A percentile compares a stretch with the other conserved stretches of the same genome.
phyloP scores from a whole-genome alignment of 768 basidiomycete species.

The Hygrocybe punicea region DNA sequence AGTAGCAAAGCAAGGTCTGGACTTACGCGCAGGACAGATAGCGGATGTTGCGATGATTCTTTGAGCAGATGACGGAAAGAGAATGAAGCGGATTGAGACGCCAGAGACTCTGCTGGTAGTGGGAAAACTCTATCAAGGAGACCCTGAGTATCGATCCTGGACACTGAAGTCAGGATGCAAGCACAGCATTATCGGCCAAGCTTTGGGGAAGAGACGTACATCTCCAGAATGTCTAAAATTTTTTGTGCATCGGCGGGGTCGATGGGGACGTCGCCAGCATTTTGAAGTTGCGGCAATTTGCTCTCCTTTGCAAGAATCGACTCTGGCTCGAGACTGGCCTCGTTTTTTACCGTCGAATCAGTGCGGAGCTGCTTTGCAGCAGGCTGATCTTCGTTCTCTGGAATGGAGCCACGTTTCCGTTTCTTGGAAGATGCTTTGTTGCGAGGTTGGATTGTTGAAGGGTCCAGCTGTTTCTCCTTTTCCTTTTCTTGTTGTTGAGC shows the following conservation, averaged over 20 bases:
- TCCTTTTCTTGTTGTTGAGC: slow-evolving; percentile 39
- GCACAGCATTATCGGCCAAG: background rate
- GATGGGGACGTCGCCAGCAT: slow-evolving; percentile 49
- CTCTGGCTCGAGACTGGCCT: slow-evolving; percentile 6
- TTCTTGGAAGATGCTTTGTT: slow-evolving; percentile 48
- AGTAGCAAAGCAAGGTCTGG: background rate
- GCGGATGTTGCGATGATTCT: slow-evolving; percentile 50
- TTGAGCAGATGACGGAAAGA: slow-evolving; percentile 58
- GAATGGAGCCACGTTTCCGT: slow-evolving; percentile 57
- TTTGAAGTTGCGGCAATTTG: slow-evolving; percentile 25
- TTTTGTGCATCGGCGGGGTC: slow-evolving; percentile 43
- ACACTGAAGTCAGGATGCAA: slow-evolving; percentile 4
- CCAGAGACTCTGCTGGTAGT: slow-evolving; percentile 40
- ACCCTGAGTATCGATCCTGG: slow-evolving; percentile 67
- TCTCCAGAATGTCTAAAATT: slow-evolving; percentile 53
- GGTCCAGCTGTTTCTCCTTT: slow-evolving; percentile 18
- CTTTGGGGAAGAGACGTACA: slow-evolving; percentile 34
- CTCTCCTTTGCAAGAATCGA: background rate
- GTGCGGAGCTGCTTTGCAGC: slow-evolving; percentile 49
- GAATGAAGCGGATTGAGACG: slow-evolving; percentile 38
- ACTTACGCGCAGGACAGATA: slow-evolving; percentile 56
- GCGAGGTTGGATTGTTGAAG: slow-evolving; percentile 22
- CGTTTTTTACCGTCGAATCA: slow-evolving; percentile 17
- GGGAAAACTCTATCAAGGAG: slow-evolving; percentile 79
- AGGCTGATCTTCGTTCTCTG: slow-evolving; percentile 47